Evolutionary conservation across 352 stramenopile species (phyloP).

Genomic region (Elongisporangium undulatum): DNA sequence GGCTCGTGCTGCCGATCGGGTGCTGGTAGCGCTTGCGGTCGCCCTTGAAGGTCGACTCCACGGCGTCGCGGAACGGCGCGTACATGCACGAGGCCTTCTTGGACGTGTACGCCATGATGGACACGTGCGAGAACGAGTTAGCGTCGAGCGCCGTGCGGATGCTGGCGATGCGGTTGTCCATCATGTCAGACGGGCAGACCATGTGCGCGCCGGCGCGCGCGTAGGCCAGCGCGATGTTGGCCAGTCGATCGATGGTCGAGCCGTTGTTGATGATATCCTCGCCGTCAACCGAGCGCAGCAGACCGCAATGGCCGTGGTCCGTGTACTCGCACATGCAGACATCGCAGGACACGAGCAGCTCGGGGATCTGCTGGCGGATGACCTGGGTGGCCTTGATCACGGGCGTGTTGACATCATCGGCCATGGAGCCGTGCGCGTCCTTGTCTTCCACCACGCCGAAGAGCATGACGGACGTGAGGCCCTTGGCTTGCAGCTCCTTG

Average conservation of each 20-base stretch:
- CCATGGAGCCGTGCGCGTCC: slow-evolving; percentile 68
- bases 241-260: slow-evolving; percentile 94
- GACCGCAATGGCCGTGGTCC: slow-evolving; percentile 83
- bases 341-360: slow-evolving; percentile 82
- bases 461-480: slow-evolving; percentile 82
- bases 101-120: slow-evolving; percentile 98
- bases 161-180: slow-evolving; percentile 96
- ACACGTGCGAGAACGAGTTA: slow-evolving; percentile 97
- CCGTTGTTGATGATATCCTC: slow-evolving; percentile 97
- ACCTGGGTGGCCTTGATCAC: slow-evolving; percentile 70
- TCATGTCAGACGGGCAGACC: slow-evolving; percentile 96
- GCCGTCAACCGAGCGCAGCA: slow-evolving; percentile 86
- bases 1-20: slow-evolving; percentile 76
- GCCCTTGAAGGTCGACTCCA: slow-evolving; percentile 95
- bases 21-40: slow-evolving; percentile 98
- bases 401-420: slow-evolving; percentile 66
- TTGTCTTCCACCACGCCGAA: slow-evolving; percentile 88
- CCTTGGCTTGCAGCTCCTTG: slow-evolving; percentile 62
- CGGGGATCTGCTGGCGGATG: slow-evolving; percentile 58
- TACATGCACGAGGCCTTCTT: slow-evolving; percentile 98
- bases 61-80: slow-evolving; percentile 95
- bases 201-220: slow-evolving; percentile 96
- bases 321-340: slow-evolving; percentile 92
- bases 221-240: slow-evolving; percentile 93
- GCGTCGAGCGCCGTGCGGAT: slow-evolving; percentile 95